phyloP scores from a whole-genome alignment of 2,329 filamentous ascomycete species.

The Volutella citrinella region DNA sequence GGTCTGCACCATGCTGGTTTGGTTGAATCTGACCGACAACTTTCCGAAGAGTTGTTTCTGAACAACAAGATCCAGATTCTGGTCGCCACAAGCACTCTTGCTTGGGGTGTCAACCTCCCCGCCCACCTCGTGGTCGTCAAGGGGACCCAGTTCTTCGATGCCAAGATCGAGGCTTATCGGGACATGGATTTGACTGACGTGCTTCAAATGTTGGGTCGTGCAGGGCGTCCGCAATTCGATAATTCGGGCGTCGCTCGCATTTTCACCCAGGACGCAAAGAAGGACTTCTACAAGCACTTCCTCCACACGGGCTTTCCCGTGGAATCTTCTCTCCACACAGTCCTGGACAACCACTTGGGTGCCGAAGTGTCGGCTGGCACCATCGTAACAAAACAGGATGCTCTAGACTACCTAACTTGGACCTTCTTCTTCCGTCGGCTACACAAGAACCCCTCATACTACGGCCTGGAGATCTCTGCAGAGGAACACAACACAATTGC shows the following conservation, averaged over 20 bases:
- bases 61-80: conserved; percentile 98
- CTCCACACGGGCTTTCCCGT: conserved; percentile 97
- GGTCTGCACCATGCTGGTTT: conserved; percentile 96
- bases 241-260: conserved; percentile 93
- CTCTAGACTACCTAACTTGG: conserved; percentile 96
- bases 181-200: conserved; percentile 99
- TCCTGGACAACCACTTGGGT: conserved; percentile 93
- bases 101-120: conserved; percentile 97
- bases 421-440: conserved; percentile 98
- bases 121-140: conserved; percentile 97
- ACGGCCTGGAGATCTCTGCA: conserved; percentile 87
- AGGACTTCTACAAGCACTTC: conserved; percentile 99
- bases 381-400: conserved; percentile 91
- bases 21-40: conserved; percentile 86
- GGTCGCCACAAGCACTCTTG: conserved; percentile 90
- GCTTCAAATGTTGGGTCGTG: conserved; percentile 94
- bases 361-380: conserved; percentile 94
- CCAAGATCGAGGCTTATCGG: conserved; percentile 94
- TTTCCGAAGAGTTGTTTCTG: conserved; percentile 91
- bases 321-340: conserved; percentile 92
- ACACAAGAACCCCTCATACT: conserved; percentile 98
- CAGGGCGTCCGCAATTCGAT: conserved; percentile 94
- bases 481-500: conserved; percentile 87
- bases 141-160: conserved; percentile 96
- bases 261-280: conserved; percentile 96